Evolutionary conservation across 352 stramenopile genomes (phyloP).

Genomic region (Stramenopiles sp.): DNA sequence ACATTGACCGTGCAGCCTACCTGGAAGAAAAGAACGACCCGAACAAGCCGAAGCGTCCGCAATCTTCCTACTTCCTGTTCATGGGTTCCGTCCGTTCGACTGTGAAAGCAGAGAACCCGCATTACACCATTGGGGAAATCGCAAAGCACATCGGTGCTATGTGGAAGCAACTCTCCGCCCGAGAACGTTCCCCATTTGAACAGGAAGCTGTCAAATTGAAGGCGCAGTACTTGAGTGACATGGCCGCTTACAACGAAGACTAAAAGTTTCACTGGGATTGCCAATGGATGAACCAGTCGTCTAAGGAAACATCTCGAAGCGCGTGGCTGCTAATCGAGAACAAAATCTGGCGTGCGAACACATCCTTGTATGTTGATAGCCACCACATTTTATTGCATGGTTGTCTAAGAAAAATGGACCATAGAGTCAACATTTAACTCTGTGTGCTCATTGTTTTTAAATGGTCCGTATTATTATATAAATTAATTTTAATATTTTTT

Average conservation of each 20-base stretch:
- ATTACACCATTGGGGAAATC: constrained; percentile 79
- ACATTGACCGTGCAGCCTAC: constrained; percentile 64
- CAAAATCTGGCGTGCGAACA: no score
- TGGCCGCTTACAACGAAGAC: constrained; percentile 74
- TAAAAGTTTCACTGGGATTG: no score
- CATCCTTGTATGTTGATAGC: no score
- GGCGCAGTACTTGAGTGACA: constrained; percentile 56
- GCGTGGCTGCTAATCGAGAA: no score
- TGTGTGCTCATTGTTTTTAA: no score
- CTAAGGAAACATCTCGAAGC: no score
- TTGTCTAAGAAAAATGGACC: no score
- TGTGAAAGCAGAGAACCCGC: constrained; percentile 59
- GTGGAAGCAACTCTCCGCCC: constrained; percentile 63
- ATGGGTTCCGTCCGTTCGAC: constrained; percentile 28
- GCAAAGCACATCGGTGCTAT: constrained; percentile 45
- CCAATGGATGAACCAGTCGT: no score
- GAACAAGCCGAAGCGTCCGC: constrained; percentile 71
- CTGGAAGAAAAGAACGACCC: constrained; percentile 73
- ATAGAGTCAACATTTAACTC: no score
- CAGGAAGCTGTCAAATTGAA: constrained; percentile 61
- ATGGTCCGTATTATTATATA: no score
- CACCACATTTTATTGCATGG: no score
- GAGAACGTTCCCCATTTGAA: constrained; percentile 69
- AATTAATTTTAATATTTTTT: no score
- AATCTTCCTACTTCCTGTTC: constrained; percentile 84